These are phyloP conservation scores for Cyathus pygmaeus DNA, from an alignment of 1,284 basidiomycete genomes.

Conservation along the genomic window DNA sequence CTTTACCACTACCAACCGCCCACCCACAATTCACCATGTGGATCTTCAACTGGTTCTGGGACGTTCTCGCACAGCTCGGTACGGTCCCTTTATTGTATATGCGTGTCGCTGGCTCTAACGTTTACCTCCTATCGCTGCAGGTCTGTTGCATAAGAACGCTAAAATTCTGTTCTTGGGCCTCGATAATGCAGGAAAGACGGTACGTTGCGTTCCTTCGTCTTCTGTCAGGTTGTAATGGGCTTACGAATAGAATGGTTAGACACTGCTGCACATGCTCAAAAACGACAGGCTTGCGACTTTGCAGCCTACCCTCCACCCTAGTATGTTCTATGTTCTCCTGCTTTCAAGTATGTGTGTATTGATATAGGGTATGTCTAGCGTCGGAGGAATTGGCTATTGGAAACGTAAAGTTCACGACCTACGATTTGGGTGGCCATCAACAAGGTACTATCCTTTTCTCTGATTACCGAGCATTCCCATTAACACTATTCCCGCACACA, in stretches of 20 bases:
- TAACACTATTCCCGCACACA: constrained; percentile 36
- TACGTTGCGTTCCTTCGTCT: constrained; percentile 49
- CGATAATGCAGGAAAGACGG: constrained; percentile 99
- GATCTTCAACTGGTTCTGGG: constrained; percentile 95
- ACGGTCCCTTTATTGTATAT: constrained; percentile 37
- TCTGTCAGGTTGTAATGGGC: neutral
- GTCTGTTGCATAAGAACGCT: constrained; percentile 97
- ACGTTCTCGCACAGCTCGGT: constrained; percentile 92
- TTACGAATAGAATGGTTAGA: constrained; percentile 64
- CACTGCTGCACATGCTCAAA: constrained; percentile 99
- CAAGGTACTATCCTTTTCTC: constrained; percentile 69
- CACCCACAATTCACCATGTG: constrained; percentile 66
- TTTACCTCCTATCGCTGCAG: constrained; percentile 51
- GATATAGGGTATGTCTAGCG: constrained; percentile 59
- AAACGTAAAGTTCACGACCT: constrained; percentile 98
- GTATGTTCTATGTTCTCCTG: constrained; percentile 56
- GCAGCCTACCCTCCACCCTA: constrained; percentile 99
- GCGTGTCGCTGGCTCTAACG: neutral
- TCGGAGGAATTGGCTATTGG: constrained; percentile 99
- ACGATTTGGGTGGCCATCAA: constrained; percentile 97
- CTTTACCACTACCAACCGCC: no score
- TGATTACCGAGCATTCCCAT: neutral
- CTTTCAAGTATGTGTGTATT: constrained; percentile 2
- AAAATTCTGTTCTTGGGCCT: constrained; percentile 99
- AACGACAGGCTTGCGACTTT: constrained; percentile 98